These are phyloP conservation scores for Dentipellis fragilis DNA, from an alignment of 768 basidiomycete species.

Conservation along the genomic window DNA sequence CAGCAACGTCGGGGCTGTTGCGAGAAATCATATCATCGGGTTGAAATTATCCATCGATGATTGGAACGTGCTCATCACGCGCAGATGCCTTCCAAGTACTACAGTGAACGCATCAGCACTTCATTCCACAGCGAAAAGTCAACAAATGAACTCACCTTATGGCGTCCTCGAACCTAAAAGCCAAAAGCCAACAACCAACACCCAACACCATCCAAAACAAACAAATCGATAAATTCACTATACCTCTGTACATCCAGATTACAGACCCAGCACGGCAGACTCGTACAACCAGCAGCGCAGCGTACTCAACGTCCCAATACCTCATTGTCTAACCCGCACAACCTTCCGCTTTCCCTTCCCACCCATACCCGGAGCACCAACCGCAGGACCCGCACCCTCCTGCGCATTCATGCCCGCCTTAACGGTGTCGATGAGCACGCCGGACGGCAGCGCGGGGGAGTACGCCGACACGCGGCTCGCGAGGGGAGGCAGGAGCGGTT, in stretches of 20 bases:
- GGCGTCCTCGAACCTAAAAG: neutral
- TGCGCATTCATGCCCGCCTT: conserved; percentile 14
- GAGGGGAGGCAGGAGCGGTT: conserved; percentile 56
- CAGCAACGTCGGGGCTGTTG: no score
- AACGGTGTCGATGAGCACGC: conserved; percentile 11
- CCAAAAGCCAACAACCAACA: neutral
- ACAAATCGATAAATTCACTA: neutral
- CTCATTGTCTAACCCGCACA: conserved; percentile 9
- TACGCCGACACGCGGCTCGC: conserved; percentile 36
- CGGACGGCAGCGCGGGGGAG: conserved; percentile 11
- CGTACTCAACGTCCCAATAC: neutral
- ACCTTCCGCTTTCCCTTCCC: conserved; percentile 16
- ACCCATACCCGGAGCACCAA: conserved; percentile 4
- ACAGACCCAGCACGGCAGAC: neutral
- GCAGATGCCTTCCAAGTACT: neutral
- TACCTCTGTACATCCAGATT: neutral
- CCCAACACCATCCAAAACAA: neutral
- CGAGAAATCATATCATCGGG: no score
- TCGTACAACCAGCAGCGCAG: neutral
- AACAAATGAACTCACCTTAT: neutral
- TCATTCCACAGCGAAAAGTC: neutral
- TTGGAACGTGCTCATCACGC: neutral
- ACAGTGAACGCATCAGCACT: neutral
- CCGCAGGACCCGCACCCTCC: conserved; percentile 4
- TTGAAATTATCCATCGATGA: no score